Evolutionary conservation across 1,139 yeast genomes (phyloP), one percentile per base, ranked within the genome.

Genomic region (Pichia sp.): DNA sequence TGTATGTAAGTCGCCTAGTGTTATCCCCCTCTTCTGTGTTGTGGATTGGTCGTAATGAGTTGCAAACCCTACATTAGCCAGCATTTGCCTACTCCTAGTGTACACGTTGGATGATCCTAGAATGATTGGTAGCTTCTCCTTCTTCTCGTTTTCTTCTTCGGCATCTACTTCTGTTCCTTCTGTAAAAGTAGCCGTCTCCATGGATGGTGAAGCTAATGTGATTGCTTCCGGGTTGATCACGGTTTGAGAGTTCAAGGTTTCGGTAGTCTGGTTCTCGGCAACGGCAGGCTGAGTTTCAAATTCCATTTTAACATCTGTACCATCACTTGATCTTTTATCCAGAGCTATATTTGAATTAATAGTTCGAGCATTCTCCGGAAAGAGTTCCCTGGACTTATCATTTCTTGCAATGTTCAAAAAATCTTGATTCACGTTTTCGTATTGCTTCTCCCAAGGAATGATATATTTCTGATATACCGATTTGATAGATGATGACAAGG

Each of bases 401-500:
- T 40, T 40, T 40, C 40, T 40, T 5, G 34, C 32, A 10, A 31
- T 11, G 24, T 34, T 37, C 7, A 40, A 25, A 29, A 34, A 40
- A 12, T 37, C 40, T 11, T 29, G 28, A 4, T 30, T 23, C 7
- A 29, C 25, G 6, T 13, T 26, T 6, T 33, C 37, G 10, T 27
- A 23, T 14, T 23, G 21, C 3, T 38, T 22, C 17, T 47, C 53
- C 40, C 50, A 39, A 3, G 51, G 48, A 6, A 60, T 43, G 11
- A 64, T 52, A 34, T 49, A 50, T 38, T 62, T 59, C 29, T 64
- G 63, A 44, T 75, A 77, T 0, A 83, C 73, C 1, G 74, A 60
- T 51, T 81, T 76, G 40, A 84, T 60, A 0, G 86, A 72, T 7
- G 86, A 74, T 15, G 87, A 77, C 36, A 81, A 59, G 17, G 87